A percentile compares a stretch with the other conserved stretches of the same genome.
Evolutionary conservation across 2,329 filamentous ascomycete genomes (phyloP).

Genomic region (Xylariomycetidae sp.): DNA sequence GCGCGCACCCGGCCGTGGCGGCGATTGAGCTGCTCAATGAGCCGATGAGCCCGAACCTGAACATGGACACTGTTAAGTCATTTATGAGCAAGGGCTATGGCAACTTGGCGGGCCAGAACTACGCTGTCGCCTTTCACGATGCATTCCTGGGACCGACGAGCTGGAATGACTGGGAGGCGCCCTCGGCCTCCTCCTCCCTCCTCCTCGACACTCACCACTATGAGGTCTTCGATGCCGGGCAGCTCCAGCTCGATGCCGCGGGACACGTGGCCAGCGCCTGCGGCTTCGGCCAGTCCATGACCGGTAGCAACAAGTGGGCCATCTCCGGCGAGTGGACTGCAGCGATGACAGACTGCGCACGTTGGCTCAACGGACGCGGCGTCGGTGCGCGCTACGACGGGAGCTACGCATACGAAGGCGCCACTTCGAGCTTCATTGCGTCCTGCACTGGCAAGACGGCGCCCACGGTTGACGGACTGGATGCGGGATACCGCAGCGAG

Average conservation of each 20-base stretch:
- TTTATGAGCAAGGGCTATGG: slow-evolving; percentile 18
- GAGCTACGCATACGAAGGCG: slow-evolving; percentile 37
- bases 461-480: slow-evolving; percentile 20
- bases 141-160: slow-evolving; percentile 66
- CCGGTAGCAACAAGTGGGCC: slow-evolving; percentile 60
- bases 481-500: slow-evolving; percentile 58
- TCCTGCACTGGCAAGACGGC: slow-evolving; percentile 39
- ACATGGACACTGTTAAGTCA: slow-evolving; percentile 43
- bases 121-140: slow-evolving; percentile 61
- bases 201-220: slow-evolving; percentile 77
- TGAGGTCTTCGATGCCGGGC: slow-evolving; percentile 67
- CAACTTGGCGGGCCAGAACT: slow-evolving; percentile 49
- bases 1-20: slow-evolving; percentile 44
- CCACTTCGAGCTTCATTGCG: slow-evolving; percentile 44
- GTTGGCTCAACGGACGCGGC: slow-evolving; percentile 62
- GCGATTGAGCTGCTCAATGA: slow-evolving; percentile 66
- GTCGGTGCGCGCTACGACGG: slow-evolving; percentile 68
- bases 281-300: slow-evolving; percentile 59
- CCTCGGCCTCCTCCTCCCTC: slow-evolving; percentile 48
- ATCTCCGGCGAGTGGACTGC: slow-evolving; percentile 74
- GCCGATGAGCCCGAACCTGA: slow-evolving; percentile 52
- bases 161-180: slow-evolving; percentile 62
- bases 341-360: slow-evolving; percentile 61
- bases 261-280: slow-evolving; percentile 66
- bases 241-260: slow-evolving; percentile 58